Conservation (phyloP, 2,329 filamentous ascomycete species). For the Phyllosticta citrichinensis region DNA sequence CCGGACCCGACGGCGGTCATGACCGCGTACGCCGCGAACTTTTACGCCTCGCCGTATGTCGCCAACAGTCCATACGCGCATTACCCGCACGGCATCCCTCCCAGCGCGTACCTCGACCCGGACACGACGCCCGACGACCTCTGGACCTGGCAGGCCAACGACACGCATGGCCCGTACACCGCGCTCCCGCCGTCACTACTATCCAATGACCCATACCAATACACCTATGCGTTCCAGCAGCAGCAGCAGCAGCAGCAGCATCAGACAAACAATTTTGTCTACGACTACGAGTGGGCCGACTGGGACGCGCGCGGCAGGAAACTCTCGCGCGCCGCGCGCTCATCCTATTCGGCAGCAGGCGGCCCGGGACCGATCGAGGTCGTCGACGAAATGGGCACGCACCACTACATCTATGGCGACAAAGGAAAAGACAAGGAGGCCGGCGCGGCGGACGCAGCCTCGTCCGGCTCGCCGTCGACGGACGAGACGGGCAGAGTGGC, state of each 20-base stretch:
- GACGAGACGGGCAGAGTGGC: neutral
- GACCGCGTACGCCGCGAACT: neutral
- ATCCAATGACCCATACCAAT: neutral
- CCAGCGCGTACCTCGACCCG: neutral
- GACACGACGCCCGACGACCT: constrained; percentile 7
- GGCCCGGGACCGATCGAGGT: neutral
- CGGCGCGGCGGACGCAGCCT: too few species aligned
- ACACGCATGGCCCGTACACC: neutral
- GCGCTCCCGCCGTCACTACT: neutral
- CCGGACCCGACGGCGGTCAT: neutral
- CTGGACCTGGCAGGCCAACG: neutral
- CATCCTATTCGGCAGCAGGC: neutral
- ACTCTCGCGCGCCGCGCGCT: neutral
- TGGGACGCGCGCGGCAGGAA: neutral
- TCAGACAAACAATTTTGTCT: too few species aligned
- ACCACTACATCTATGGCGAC: neutral
- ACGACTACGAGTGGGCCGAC: neutral
- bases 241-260: neutral
- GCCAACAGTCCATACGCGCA: neutral
- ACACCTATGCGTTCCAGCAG: neutral
- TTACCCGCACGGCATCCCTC: neutral
- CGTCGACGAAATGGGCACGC: neutral
- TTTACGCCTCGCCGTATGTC: neutral
- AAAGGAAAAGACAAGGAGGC: neutral
- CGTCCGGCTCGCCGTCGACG: neutral